Base-by-base conservation (phyloP, 345 rosid genomes). In the Eucalyptus camaldulensis region DNA sequence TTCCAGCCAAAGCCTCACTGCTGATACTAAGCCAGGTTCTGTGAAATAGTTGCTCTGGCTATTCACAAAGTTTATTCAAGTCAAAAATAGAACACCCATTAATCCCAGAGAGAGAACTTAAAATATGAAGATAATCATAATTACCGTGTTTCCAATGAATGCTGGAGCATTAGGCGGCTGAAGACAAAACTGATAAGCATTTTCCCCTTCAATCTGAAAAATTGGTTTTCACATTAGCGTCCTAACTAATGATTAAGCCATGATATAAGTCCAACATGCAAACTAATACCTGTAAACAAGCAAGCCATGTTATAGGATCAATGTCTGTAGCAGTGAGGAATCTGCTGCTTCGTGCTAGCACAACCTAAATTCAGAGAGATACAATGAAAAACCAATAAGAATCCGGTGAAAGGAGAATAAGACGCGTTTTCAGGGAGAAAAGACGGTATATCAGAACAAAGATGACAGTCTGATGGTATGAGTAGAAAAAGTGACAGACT, bases 21-120 rank as follows among this genome's bases (percentile, higher is more conserved):
- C 93, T 92, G 33, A 96, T 92, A 88, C 93, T 93, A 49, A 95
- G 94, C 90, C 95, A 87, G 90, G 94, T 94, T 91, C 98, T 93
- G 90, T 94, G 98, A 93, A 94, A 96, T 92, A 97, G 95, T 95
- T 96, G 96, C 96, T 96, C 98, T 92, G 98, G 99, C 98, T 97
- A 94, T 93, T 95, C 96, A 92, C 92, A 88, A 91, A 90, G 90
- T 81, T 91, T 86, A n/a, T 86, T 89, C 89, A 94, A 94, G 94
- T 92, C 93, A 95, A 90, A 88, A 90, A 53, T 69, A 90, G 93
- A 87, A 91, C 12, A 19, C 40, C 31, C 67, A 6, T 50, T 1
- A 86, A 45, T 89, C 67, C 45, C 83, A 40, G 13, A 11, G 85
- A 67, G 16, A 45, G 76, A 85, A 49, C 67, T 31, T 43, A 87